Conservation (phyloP, 2,329 filamentous ascomycete species). For the Amylocarpus encephaloides region DNA sequence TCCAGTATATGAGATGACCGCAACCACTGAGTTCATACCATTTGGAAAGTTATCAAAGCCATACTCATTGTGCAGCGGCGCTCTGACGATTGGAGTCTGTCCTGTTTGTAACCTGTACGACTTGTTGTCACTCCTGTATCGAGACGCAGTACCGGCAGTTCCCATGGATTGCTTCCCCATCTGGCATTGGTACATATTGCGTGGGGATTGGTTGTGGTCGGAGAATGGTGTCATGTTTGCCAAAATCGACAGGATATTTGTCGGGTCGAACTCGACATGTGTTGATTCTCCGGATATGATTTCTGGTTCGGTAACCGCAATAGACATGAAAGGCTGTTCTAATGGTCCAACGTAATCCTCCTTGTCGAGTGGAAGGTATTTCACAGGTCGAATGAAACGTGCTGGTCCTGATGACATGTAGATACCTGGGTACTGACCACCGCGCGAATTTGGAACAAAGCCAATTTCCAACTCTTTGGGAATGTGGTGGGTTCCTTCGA, state of each 20-base stretch:
- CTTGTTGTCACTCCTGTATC: conserved; percentile 94
- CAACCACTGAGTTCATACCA: conserved; percentile 89
- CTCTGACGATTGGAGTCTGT: conserved; percentile 87
- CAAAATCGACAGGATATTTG: conserved; percentile 93
- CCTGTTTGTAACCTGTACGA: conserved; percentile 90
- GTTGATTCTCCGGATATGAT: conserved; percentile 83
- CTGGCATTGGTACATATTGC: conserved; percentile 99
- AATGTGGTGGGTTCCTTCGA: conserved; percentile 74
- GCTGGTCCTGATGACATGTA: conserved; percentile 86
- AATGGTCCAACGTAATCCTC: conserved; percentile 86
- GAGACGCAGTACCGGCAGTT: conserved; percentile 78
- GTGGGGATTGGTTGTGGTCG: conserved; percentile 94
- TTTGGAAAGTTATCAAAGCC: conserved; percentile 98
- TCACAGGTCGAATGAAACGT: conserved; percentile 85
- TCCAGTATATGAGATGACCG: conserved; percentile 96
- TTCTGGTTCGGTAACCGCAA: conserved; percentile 84
- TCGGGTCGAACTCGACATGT: conserved; percentile 90
- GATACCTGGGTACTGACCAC: conserved; percentile 92
- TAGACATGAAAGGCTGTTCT: conserved; percentile 97
- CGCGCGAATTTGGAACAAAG: conserved; percentile 77
- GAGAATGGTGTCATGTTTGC: conserved; percentile 99
- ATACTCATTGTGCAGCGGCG: conserved; percentile 91
- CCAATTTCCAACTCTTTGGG: conserved; percentile 85
- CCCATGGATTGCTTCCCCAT: conserved; percentile 99
- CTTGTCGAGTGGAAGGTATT: conserved; percentile 81